Conservation (phyloP, 2,329 filamentous ascomycete genomes). For the Penicillium sp. region DNA sequence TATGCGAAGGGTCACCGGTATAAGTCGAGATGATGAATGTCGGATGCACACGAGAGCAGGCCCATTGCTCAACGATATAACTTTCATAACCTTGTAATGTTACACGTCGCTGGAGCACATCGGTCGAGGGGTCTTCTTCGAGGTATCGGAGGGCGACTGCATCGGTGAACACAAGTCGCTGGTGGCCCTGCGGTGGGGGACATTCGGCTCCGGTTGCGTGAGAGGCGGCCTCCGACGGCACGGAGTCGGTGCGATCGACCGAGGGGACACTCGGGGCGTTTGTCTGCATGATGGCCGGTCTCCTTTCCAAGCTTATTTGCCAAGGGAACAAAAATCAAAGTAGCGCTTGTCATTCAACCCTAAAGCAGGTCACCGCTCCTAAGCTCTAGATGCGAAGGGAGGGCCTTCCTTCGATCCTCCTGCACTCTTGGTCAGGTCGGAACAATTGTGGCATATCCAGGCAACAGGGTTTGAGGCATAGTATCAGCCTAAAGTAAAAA, state of each 20-base stretch:
- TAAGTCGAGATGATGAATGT: conserved; percentile 92
- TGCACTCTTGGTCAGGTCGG: conserved; percentile 20
- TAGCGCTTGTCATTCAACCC: conserved; percentile 8
- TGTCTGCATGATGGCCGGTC: conserved; percentile 21
- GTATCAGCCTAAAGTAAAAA: neutral
- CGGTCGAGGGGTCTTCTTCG: conserved; percentile 76
- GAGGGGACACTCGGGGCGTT: conserved; percentile 23
- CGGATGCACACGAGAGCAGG: conserved; percentile 83
- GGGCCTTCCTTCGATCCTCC: conserved; percentile 29
- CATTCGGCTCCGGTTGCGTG: conserved; percentile 15
- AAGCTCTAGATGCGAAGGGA: conserved; percentile 22
- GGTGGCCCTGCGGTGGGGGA: conserved; percentile 40
- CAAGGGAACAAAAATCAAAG: neutral
- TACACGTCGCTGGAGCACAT: conserved; percentile 68
- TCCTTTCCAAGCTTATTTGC: neutral
- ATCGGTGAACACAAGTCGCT: conserved; percentile 64
- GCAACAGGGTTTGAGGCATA: conserved; percentile 10
- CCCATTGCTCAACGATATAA: conserved; percentile 97
- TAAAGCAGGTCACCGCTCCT: conserved; percentile 13
- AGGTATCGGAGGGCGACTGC: conserved; percentile 70
- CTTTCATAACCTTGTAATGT: conserved; percentile 81
- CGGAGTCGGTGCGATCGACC: conserved; percentile 27
- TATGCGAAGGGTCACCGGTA: conserved; percentile 79
- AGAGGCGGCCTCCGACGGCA: conserved; percentile 13
- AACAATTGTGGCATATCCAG: conserved; percentile 30